Conservation (phyloP, 441 rosid genomes). For the Macaranga tanarius region DNA sequence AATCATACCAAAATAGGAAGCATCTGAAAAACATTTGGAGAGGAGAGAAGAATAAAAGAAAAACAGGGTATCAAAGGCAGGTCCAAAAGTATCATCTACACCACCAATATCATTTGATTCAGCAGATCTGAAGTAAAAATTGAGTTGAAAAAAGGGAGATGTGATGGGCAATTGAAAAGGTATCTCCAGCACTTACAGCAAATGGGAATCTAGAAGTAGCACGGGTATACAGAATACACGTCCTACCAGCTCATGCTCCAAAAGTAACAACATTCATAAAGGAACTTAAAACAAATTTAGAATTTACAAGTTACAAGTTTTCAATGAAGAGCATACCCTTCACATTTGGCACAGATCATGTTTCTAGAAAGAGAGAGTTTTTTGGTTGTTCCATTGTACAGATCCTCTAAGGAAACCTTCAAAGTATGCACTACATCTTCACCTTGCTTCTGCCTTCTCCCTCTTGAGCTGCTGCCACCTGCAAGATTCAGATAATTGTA, state of each 20-base stretch:
- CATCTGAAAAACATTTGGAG: not conserved
- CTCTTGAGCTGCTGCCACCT: slow-evolving; percentile 60
- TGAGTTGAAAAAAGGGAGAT: too few species aligned
- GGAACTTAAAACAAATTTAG: not conserved
- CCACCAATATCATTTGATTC: not conserved
- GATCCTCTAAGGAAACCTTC: slow-evolving; percentile 66
- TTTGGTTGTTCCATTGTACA: slow-evolving; percentile 61
- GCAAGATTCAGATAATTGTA: slow-evolving; percentile 1
- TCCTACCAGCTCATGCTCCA: not conserved
- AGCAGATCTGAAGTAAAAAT: not conserved
- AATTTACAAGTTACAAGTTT: not conserved
- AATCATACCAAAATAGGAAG: not conserved
- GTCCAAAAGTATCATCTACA: not conserved
- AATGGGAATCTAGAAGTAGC: too few species aligned
- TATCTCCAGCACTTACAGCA: too few species aligned
- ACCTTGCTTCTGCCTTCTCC: slow-evolving; percentile 69
- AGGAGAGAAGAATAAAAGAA: too few species aligned
- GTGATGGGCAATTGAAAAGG: too few species aligned
- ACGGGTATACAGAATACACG: too few species aligned
- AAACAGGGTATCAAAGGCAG: too few species aligned
- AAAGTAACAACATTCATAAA: not conserved
- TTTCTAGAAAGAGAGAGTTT: slow-evolving; percentile 76
- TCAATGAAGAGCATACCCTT: slow-evolving; percentile 46
- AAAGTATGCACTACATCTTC: slow-evolving; percentile 71
- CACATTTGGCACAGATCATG: slow-evolving; percentile 64